Evolutionary conservation across 2,329 filamentous ascomycete species (phyloP).

Genomic region (Fusarium nygamai): DNA sequence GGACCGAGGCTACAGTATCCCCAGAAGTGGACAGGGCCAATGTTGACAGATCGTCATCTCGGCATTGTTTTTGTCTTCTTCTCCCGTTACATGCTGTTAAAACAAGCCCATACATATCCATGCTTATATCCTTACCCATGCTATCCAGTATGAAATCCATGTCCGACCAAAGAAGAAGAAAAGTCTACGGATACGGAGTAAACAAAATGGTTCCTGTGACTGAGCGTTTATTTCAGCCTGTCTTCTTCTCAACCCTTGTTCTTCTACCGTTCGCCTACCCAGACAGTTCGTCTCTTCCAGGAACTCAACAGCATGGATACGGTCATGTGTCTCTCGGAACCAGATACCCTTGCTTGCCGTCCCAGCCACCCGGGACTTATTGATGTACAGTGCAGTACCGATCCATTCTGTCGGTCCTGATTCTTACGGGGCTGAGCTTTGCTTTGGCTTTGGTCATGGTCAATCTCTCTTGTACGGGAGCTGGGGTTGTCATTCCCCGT

Average conservation of each 20-base stretch:
- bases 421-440: not conserved
- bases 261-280: constrained; percentile 13
- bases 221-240: constrained; percentile 31
- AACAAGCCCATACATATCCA: not conserved
- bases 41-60: constrained; percentile 11
- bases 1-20: not conserved
- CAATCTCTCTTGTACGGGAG: constrained; percentile 22
- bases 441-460: not conserved
- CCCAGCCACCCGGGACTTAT: constrained; percentile 34
- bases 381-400: constrained; percentile 17
- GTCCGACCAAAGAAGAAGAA: not conserved
- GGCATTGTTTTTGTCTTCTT: constrained; percentile 16
- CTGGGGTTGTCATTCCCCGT: constrained; percentile 7
- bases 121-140: not conserved
- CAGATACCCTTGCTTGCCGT: constrained; percentile 28
- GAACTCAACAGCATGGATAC: not conserved
- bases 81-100: not conserved
- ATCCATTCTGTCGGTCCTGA: constrained; percentile 16
- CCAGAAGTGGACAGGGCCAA: not conserved
- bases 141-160: not conserved
- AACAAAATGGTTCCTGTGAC: not conserved
- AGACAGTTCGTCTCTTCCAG: not conserved
- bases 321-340: constrained; percentile 2
- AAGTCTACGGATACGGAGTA: no score
- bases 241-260: not conserved